These are phyloP conservation scores for Inga leiocalycina DNA, from an alignment of 306 rosid species.

Conservation along the genomic window DNA sequence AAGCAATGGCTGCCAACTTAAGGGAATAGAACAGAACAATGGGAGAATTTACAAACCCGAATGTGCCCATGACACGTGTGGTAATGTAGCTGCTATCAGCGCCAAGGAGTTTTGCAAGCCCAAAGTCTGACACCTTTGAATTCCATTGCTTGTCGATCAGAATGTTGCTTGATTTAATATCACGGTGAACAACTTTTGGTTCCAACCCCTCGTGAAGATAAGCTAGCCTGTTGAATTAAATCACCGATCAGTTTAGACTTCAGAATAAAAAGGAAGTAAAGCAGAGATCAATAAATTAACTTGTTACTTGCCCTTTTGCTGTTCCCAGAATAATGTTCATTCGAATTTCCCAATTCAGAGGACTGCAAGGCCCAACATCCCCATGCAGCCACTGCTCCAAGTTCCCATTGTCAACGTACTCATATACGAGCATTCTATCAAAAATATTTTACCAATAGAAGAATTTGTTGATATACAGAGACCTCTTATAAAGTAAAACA, in stretches of 20 bases:
- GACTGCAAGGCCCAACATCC: conserved; percentile 64
- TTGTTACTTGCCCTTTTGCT: conserved; percentile 56
- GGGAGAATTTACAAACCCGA: conserved; percentile 50
- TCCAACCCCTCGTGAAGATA: conserved; percentile 75
- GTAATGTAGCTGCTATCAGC: conserved; percentile 63
- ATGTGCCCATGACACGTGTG: conserved; percentile 77
- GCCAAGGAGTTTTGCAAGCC: conserved; percentile 73
- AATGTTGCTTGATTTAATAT: conserved; percentile 68
- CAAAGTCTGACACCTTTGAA: conserved; percentile 74
- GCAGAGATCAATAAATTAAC: neutral
- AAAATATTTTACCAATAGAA: neutral
- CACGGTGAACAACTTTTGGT: conserved; percentile 77
- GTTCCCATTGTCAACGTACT: conserved; percentile 69
- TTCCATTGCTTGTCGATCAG: conserved; percentile 72
- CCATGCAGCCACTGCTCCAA: conserved; percentile 75
- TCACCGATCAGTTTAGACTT: conserved; percentile 2
- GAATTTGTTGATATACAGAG: neutral
- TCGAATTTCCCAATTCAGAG: conserved; percentile 65
- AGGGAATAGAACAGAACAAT: neutral
- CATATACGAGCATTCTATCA: conserved; percentile 71
- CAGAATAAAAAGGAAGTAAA: neutral
- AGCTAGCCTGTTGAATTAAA: conserved; percentile 44
- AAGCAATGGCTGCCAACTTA: neutral
- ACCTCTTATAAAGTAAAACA: neutral
- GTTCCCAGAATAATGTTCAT: conserved; percentile 63